phyloP scores from a whole-genome alignment of 2,329 filamentous ascomycete genomes.

The Colletotrichum scovillei region DNA sequence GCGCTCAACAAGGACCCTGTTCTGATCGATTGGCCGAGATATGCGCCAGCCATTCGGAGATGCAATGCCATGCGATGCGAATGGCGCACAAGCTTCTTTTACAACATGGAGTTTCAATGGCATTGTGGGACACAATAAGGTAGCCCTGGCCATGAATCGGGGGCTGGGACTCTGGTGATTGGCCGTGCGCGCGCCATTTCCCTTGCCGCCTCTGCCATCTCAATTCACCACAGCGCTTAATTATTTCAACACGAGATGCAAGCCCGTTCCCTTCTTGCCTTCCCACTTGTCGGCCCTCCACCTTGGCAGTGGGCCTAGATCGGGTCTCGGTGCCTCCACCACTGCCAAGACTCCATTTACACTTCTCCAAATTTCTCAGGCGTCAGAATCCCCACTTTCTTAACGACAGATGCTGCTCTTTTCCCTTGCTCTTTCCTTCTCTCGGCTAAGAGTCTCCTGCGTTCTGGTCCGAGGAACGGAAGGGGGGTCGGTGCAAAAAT shows the following conservation, averaged over 20 bases:
- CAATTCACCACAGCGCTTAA: conserved; percentile 25
- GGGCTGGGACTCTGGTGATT: conserved; percentile 16
- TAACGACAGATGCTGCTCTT: background rate
- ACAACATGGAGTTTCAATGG: background rate
- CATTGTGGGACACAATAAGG: background rate
- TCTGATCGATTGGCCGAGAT: background rate
- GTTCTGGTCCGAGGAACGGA: background rate
- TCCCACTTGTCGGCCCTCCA: background rate
- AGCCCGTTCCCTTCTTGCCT: background rate
- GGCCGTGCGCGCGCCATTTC: conserved; percentile 15
- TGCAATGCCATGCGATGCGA: background rate
- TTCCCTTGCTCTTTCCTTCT: background rate
- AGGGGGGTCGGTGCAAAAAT: background rate
- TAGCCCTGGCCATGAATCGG: background rate
- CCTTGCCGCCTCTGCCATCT: conserved; percentile 31
- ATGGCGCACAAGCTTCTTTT: conserved; percentile 15
- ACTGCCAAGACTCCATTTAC: conserved; percentile 2
- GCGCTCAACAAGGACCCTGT: background rate
- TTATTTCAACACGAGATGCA: conserved; percentile 1
- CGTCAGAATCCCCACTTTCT: background rate
- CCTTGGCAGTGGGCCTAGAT: background rate
- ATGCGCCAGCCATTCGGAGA: background rate
- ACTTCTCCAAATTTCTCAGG: conserved; percentile 9
- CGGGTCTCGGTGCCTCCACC: background rate
- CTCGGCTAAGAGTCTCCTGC: background rate